phyloP scores from a whole-genome alignment of 345 rosid species.

The Atalantia buxifolia region DNA sequence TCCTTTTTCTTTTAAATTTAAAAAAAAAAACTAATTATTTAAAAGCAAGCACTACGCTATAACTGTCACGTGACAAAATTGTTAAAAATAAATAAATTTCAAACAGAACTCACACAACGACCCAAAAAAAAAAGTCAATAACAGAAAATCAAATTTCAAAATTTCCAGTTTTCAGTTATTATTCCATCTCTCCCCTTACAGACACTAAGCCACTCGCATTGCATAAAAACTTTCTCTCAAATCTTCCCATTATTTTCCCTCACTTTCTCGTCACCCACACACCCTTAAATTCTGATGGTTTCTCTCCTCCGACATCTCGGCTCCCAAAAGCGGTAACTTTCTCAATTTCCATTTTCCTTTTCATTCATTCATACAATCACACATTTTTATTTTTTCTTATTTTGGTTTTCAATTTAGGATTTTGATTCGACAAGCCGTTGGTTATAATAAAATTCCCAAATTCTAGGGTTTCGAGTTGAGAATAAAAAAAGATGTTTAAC shows the following conservation, averaged over 20 bases:
- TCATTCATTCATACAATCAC: background rate
- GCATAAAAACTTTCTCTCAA: background rate
- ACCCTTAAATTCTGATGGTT: slow-evolving; percentile 3
- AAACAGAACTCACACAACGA: background rate
- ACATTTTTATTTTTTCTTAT: background rate
- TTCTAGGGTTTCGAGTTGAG: background rate
- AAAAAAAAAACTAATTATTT: background rate
- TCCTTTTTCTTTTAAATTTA: background rate
- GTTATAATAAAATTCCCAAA: background rate
- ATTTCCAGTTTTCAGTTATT: background rate
- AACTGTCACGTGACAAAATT: slow-evolving; percentile 6
- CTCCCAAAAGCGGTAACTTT: slow-evolving; percentile 7
- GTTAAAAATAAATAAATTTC: background rate
- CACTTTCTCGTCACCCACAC: slow-evolving; percentile 19
- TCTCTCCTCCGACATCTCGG: background rate
- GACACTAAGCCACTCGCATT: background rate
- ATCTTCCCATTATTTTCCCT: background rate
- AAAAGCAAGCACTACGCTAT: background rate
- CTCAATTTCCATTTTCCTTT: background rate
- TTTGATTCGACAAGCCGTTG: background rate
- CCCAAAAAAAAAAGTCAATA: background rate
- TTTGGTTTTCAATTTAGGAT: background rate
- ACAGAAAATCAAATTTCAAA: slow-evolving; percentile 16
- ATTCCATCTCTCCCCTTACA: background rate
- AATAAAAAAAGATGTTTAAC: slow-evolving; percentile 34